Conservation (phyloP, 768 basidiomycete genomes). For the Pleurotus sapidus region DNA sequence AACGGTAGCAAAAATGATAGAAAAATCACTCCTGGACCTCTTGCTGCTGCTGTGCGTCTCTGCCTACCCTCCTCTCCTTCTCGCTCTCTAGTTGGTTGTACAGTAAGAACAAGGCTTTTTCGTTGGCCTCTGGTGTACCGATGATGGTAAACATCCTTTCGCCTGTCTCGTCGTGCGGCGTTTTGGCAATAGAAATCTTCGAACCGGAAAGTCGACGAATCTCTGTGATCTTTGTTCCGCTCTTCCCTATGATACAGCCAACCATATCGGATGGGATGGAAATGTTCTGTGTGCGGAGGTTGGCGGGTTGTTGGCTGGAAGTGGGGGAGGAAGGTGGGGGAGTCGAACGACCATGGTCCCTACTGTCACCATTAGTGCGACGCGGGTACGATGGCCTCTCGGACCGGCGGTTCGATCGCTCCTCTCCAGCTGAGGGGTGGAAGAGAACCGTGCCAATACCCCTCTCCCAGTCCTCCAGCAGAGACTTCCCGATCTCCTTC, state of each 20-base stretch:
- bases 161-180: slow-evolving; percentile 98
- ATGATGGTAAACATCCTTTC: slow-evolving; percentile 99
- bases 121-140: slow-evolving; percentile 93
- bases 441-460: slow-evolving; percentile 92
- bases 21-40: slow-evolving; percentile 46
- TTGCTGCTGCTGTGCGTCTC: slow-evolving; percentile 77
- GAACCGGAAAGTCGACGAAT: slow-evolving; percentile 97
- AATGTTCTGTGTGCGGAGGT: slow-evolving; percentile 97
- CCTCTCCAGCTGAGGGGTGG: slow-evolving; percentile 87
- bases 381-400: slow-evolving; percentile 54
- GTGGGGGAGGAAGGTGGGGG: slow-evolving; percentile 50
- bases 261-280: slow-evolving; percentile 99
- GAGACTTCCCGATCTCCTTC: slow-evolving; percentile 95
- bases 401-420: slow-evolving; percentile 54
- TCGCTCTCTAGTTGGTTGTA: slow-evolving; percentile 97
- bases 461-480: slow-evolving; percentile 96
- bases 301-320: slow-evolving; percentile 60
- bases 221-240: slow-evolving; percentile 98
- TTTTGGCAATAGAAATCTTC: slow-evolving; percentile 98
- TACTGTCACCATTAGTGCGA: slow-evolving; percentile 63
- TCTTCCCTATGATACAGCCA: slow-evolving; percentile 92
- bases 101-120: slow-evolving; percentile 95
- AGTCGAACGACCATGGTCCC: slow-evolving; percentile 42
- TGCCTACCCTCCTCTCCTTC: slow-evolving; percentile 89
- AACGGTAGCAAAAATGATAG: not conserved